These are phyloP conservation scores for Echium plantagineum DNA, from an alignment of 257 asterid genomes.

Conservation along the genomic window DNA sequence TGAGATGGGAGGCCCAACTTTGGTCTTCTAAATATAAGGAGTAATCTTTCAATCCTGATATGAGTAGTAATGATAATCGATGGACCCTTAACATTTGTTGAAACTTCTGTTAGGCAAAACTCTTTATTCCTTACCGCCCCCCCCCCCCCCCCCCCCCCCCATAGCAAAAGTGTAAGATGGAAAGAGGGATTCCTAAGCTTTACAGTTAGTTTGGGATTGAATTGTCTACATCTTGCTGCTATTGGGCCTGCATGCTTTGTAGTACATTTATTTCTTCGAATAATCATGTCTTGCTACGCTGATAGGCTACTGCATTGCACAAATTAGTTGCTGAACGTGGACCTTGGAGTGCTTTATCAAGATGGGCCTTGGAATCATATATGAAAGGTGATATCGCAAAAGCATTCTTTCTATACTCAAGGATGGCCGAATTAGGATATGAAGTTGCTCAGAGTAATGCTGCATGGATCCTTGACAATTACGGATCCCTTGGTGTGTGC, in stretches of 20 bases:
- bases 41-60: too few relatives aligned
- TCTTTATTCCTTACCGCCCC: too few relatives aligned
- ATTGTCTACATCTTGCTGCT: too few relatives aligned
- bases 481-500: constrained; percentile 77
- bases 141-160: too few relatives aligned
- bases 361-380: constrained; percentile 96
- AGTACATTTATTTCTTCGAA: neutral
- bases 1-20: too few relatives aligned
- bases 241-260: neutral
- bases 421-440: constrained; percentile 97
- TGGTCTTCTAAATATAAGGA: too few relatives aligned
- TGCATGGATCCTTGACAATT: constrained; percentile 99
- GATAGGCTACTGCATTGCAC: constrained; percentile 77
- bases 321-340: constrained; percentile 96
- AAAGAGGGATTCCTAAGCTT: too few relatives aligned
- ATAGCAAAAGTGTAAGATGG: too few relatives aligned
- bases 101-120: too few relatives aligned
- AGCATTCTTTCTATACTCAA: constrained; percentile 74
- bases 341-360: constrained; percentile 96
- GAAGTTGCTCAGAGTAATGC: constrained; percentile 99
- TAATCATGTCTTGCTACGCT: neutral
- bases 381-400: constrained; percentile 81
- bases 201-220: too few relatives aligned
- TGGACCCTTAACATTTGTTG: too few relatives aligned
- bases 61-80: too few relatives aligned